Evolutionary conservation across 306 rosid genomes (phyloP), one percentile per base, ranked within the genome.

Genomic region (Lupinus albus): DNA sequence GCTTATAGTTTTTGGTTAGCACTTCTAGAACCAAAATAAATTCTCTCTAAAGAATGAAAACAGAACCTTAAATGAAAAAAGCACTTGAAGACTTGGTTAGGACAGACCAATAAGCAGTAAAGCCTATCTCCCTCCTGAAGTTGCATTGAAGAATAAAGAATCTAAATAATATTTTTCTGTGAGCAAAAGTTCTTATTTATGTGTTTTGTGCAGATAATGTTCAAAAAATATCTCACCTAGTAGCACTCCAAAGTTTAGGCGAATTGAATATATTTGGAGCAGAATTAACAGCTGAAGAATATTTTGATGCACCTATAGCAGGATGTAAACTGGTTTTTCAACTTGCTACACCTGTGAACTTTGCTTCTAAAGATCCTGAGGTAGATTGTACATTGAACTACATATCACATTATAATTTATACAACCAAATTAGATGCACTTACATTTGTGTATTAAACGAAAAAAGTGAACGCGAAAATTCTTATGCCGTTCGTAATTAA

Each of bases 351-450:
- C 97, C 95, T 4, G 88, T 91, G 28, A 54, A 88, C 80, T 86
- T 91, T 69, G 90, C 86, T 66, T 91, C 97, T 1, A 55, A 81
- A 79, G 97, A 91, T 48, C 97, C 97, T 0, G 97, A 91, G 95
- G 97, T 87, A 79, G 5, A 58, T 60, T 60, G 1, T n/a, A 16
- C 71, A 47, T 35, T 48, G 1, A 48, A 14, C 11, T 13, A 10
- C 11, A 78, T 32, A 48, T 45, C 9, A 46, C 13, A 33, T 11
- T 14, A 53, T 39, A 55, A n/a, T n/a, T 13, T 67, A 13, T 28
- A 28, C 62, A n/a, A 4, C 7, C 17, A 68, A 46, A 46, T 46
- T 8, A 1, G 28, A 51, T 18, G 38, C 30, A 49, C 32, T 10
- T 45, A 35, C 3, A 15, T 15, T 7, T 63, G 42, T 32, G 17